phyloP scores from a whole-genome alignment of 140 eudicot genomes.

The Anethum foeniculum region DNA sequence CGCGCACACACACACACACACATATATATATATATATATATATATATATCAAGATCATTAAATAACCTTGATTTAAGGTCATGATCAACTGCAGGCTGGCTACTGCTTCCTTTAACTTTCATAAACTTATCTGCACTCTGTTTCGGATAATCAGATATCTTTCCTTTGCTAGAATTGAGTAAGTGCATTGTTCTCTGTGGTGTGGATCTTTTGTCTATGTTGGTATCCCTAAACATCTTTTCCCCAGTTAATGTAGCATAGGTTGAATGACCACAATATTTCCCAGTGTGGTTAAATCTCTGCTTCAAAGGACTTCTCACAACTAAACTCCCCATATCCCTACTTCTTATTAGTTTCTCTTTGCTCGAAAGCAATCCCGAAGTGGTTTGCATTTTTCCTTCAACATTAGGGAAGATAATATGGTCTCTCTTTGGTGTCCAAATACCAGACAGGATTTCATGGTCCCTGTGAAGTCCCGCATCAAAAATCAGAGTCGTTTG shows the following conservation, averaged over 20 bases:
- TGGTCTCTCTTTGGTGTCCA: constrained; percentile 68
- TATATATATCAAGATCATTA: constrained; percentile 1
- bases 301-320: constrained; percentile 9
- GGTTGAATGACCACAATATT: constrained; percentile 15
- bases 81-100: constrained; percentile 22
- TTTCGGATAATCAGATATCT: constrained; percentile 8
- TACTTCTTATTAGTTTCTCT: constrained; percentile 24
- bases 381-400: constrained; percentile 20
- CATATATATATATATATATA: no score
- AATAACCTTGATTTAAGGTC: constrained; percentile 42
- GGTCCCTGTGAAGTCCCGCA: constrained; percentile 52
- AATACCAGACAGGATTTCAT: constrained; percentile 34
- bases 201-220: constrained; percentile 12
- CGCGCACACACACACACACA: no score
- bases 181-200: neutral
- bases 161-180: constrained; percentile 7
- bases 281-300: constrained; percentile 15
- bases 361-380: constrained; percentile 17
- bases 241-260: neutral
- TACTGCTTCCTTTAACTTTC: constrained; percentile 16
- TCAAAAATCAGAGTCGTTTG: constrained; percentile 2
- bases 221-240: constrained; percentile 16
- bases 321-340: constrained; percentile 25
- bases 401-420: constrained; percentile 43
- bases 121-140: constrained; percentile 13